Base-by-base conservation (phyloP, 148 eudicot genomes). In the Rheum nobile region DNA sequence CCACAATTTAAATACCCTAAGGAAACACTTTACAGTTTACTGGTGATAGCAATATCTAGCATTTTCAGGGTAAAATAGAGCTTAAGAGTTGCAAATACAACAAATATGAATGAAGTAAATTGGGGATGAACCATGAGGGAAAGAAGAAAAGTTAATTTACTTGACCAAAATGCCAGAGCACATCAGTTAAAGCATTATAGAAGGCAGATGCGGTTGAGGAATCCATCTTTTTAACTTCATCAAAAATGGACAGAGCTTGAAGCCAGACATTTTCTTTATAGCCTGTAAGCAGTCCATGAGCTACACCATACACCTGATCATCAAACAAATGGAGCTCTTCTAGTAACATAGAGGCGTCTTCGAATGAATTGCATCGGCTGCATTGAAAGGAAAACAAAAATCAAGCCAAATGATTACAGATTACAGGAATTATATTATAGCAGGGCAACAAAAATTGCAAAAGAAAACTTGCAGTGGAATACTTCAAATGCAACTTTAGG, bases 161-260 rank as follows among this genome's bases (percentile, higher is more conserved):
- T 88, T 95, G 98, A 61, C 93, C 96, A 79, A 95, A 91, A 81
- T 95, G 96, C 98, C 98, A 95, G 57, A 91, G 84, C 80, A 95
- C 87, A 81, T 95, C 98, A 75, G 98, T 95, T 81, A 95, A 84
- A 77, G 98, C 96, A 87, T 95, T 95, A 78, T 95, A 95, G 75
- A 95, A 95, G 54, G 98, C 98, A 54, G 98, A 89, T 28, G 97
- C 93, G 28, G 98, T 95, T 63, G 98, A 84, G 76, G 93, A 82
- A 77, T 95, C 97, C 93, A 95, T 85, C 75, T 84, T 88, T 78
- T 85, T 88, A 78, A 91, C 97, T 78, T 89, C 90, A 74, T 95
- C 96, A 76, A 95, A 95, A 77, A 95, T 89, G 55, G 91, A 86
- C 22, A 86, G 78, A 41, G 98, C 98, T 79, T 90, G 93, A 16